phyloP scores from a whole-genome alignment of 1,284 basidiomycete genomes.

The Schizopora paradoxa region DNA sequence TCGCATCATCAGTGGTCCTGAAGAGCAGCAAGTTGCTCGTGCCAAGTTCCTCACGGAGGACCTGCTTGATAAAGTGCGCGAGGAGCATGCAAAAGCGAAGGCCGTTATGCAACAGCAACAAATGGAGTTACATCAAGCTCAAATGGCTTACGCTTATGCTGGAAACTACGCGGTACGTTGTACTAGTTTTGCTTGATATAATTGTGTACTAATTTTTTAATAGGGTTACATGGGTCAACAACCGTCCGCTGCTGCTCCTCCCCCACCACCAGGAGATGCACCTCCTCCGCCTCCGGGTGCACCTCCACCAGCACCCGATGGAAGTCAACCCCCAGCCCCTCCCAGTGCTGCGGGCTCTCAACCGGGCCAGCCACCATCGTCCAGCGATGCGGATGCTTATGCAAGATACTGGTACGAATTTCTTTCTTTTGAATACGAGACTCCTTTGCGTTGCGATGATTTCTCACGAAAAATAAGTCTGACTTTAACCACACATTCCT shows the following conservation, averaged over 20 bases:
- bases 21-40: slow-evolving; percentile 79
- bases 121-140: slow-evolving; percentile 77
- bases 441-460: too few relatives aligned
- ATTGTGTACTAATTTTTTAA: slow-evolving; percentile 21
- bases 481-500: slow-evolving; percentile 6
- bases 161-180: slow-evolving; percentile 49
- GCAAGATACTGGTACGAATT: slow-evolving; percentile 68
- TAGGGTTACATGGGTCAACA: slow-evolving; percentile 61
- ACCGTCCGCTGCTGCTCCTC: slow-evolving; percentile 52
- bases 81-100: slow-evolving; percentile 82
- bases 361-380: slow-evolving; percentile 40
- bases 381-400: slow-evolving; percentile 58
- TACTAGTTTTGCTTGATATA: slow-evolving; percentile 16
- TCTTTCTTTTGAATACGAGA: slow-evolving; percentile 8
- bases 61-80: slow-evolving; percentile 77
- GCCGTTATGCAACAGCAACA: slow-evolving; percentile 60
- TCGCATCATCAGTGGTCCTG: slow-evolving; percentile 67
- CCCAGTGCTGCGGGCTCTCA: slow-evolving; percentile 27
- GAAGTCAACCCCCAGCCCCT: slow-evolving; percentile 26
- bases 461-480: background rate
- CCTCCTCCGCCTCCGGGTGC: slow-evolving; percentile 34
- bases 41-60: slow-evolving; percentile 89
- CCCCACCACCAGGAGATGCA: slow-evolving; percentile 49
- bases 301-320: slow-evolving; percentile 32
- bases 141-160: slow-evolving; percentile 71